phyloP scores from a whole-genome alignment of 306 rosid genomes.

The Calophaca sinica region DNA sequence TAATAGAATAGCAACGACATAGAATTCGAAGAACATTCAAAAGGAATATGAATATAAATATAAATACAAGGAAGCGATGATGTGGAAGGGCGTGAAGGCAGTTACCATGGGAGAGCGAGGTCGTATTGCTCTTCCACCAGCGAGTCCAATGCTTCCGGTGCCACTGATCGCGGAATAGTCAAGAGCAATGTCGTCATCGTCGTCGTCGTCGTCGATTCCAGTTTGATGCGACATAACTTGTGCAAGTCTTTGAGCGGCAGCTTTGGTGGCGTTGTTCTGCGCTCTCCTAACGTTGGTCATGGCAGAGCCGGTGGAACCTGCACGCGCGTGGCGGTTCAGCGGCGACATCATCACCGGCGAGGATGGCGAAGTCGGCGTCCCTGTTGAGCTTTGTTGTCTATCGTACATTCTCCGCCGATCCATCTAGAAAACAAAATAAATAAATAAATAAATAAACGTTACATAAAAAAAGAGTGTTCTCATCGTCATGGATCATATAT shows the following conservation, averaged over 20 bases:
- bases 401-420: constrained; percentile 63
- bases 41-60: not conserved
- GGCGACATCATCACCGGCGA: constrained; percentile 63
- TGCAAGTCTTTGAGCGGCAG: constrained; percentile 99
- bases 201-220: constrained; percentile 60
- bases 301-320: constrained; percentile 61
- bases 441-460: not conserved
- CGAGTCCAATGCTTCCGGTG: constrained; percentile 76
- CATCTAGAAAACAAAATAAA: constrained; percentile 49
- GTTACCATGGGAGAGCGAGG: constrained; percentile 74
- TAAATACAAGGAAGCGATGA: not conserved
- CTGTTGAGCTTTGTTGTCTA: constrained; percentile 66
- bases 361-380: constrained; percentile 57
- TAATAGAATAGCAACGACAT: constrained; percentile 36
- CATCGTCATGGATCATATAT: too few relatives aligned
- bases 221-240: constrained; percentile 81
- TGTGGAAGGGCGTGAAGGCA: not conserved
- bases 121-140: constrained; percentile 66
- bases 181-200: constrained; percentile 69
- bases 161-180: constrained; percentile 57
- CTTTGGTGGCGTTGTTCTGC: constrained; percentile 76
- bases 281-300: constrained; percentile 57
- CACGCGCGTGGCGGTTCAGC: constrained; percentile 58
- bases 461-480: not conserved
- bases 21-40: constrained; percentile 26